Evolutionary conservation across 148 eudicot genomes (phyloP), one percentile per base, ranked within the genome.

Genomic region (Rhododendron griersonianum): DNA sequence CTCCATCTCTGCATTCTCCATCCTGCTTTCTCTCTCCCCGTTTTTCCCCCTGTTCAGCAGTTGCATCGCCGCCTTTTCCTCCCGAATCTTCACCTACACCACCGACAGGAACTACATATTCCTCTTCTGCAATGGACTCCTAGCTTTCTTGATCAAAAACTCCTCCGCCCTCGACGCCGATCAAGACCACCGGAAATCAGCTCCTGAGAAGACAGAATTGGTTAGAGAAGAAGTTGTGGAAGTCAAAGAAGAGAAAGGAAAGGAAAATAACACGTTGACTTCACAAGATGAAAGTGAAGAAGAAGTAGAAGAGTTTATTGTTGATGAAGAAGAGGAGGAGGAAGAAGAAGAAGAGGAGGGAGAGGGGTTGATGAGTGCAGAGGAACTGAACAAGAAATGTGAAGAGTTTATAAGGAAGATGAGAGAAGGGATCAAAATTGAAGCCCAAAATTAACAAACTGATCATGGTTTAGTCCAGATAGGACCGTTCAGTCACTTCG

Each of bases 51-150:
- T 87, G n/a, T 71, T 55, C 78, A 45, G 85, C 16, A 79, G 87
- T 57, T 86, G 30, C 37, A 33, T 89, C 11, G 82, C 76, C 28
- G 25, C 35, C 33, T 82, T 89, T 50, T 84, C 87, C 48, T 48
- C 39, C 80, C 83, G 83, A 65, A 9, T 91, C 67, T 81, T 85
- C 13, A 86, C 85, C 80, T 91, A 86, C 86, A 86, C 81, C 74
- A 53, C 91, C 74, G 93, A 91, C 65, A 93, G 93, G 84, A 92
- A 92, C 87, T 89, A 85, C 85, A 88, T 94, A 59, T 94, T 94
- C 90, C 89, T 94, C 65, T 85, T 94, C 21, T 94, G 92, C 81
- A 93, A 94, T 89, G 94, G 97, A 55, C 90, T 94, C 81, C 83
- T 93, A 7, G 93, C 89, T 18, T 78, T 94, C 84, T 75, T 93